Base-by-base conservation (phyloP, 768 basidiomycete species). In the Hortiboletus campestris region DNA sequence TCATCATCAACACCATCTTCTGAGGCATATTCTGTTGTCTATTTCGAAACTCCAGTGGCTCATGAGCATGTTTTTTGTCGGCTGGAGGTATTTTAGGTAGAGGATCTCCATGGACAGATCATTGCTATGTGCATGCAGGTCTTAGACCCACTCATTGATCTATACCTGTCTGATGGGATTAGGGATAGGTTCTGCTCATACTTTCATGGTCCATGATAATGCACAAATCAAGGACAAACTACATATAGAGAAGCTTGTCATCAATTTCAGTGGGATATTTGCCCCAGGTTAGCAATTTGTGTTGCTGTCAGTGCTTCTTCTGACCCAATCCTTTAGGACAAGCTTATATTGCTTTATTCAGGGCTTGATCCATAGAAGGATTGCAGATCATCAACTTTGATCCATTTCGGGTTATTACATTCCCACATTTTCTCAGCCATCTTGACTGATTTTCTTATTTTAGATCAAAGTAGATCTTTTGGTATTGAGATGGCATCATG, bases 211-310 rank as follows among this genome's bases (percentile, higher is more conserved):
- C 53, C 1, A 12, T 54, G 19, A 54, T 40, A 0, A 54, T 54
- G 1, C 53, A 54, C 46, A 54, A 48, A 3, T 48, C 53, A 54
- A 13, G 53, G 53, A 0, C 53, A 47, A 19, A 54, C 22, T n/a
- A n/a, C n/a, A n/a, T 0, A 42, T 48, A 5, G 7, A 16, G 2
- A 54, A 41, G 40, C 32, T 48, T 10, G 32, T 54, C 4, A 14
- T 54, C 2, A 25, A 54, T 12, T 48, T 54, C 11, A 7, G 3
- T 5, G 22, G 46, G 0, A 54, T 48, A 3, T 35, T 54, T 20
- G 40, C 53, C 2, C 40, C 40, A 2, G 53, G 31, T 54, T 1
- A 0, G 19, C n/a, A 35, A 1, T 3, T 7, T n/a, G 7, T 10
- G 4, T 35, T 4, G n/a, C 3, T 2, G 5, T 12, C 2, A 2